Conservation (phyloP, 164 flowering plant species). For the Vitis rotundifolia region DNA sequence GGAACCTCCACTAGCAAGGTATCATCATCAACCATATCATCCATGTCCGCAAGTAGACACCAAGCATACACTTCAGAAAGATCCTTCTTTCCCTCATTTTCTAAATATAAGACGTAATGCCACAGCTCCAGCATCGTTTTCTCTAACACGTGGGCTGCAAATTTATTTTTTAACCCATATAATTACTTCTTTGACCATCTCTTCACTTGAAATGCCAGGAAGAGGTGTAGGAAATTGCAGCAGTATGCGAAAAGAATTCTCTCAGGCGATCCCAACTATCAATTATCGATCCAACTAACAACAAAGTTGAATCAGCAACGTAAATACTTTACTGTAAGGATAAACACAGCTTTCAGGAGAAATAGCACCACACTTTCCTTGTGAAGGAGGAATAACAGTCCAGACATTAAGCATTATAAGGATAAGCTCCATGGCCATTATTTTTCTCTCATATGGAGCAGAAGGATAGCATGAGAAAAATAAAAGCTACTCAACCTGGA, state of each 20-base stretch:
- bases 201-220: slow-evolving; percentile 73
- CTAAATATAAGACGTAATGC: slow-evolving; percentile 78
- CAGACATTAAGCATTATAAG: slow-evolving; percentile 77
- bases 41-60: slow-evolving; percentile 85
- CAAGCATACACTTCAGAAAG: slow-evolving; percentile 94
- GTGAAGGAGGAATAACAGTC: slow-evolving; percentile 52
- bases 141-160: slow-evolving; percentile 96
- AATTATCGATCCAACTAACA: slow-evolving; percentile 84
- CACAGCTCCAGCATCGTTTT: slow-evolving; percentile 98
- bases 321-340: slow-evolving; percentile 70
- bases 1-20: slow-evolving; percentile 41
- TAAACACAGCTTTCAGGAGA: slow-evolving; percentile 37
- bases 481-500: slow-evolving; percentile 77
- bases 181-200: slow-evolving; percentile 54
- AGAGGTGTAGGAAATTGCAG: slow-evolving; percentile 87
- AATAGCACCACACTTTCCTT: slow-evolving; percentile 20
- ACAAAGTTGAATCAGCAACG: slow-evolving; percentile 65
- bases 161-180: slow-evolving; percentile 81
- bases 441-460: slow-evolving; percentile 96
- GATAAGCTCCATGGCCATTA: slow-evolving; percentile 95
- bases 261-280: slow-evolving; percentile 99
- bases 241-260: slow-evolving; percentile 80
- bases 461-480: slow-evolving; percentile 98
- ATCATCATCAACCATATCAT: slow-evolving; percentile 69
- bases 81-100: slow-evolving; percentile 90